phyloP scores from a whole-genome alignment of 2,329 filamentous ascomycete genomes.

The Shiraia sp. region DNA sequence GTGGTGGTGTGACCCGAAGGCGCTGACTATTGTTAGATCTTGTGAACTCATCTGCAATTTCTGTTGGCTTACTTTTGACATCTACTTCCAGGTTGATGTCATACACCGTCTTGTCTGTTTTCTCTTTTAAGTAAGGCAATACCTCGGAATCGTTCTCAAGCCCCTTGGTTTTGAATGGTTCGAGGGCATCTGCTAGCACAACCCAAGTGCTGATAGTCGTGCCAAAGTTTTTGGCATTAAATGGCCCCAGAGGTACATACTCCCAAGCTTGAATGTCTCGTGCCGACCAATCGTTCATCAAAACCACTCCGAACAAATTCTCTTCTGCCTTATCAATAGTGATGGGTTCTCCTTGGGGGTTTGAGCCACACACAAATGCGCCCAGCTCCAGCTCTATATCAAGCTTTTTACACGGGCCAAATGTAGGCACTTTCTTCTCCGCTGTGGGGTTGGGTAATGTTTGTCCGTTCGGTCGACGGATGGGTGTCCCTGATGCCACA shows the following conservation, averaged over 20 bases:
- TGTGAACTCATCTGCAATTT: background rate
- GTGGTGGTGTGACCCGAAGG: constrained; percentile 58
- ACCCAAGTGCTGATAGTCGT: constrained; percentile 81
- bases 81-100: constrained; percentile 73
- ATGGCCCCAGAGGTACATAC: constrained; percentile 79
- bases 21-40: constrained; percentile 33
- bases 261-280: constrained; percentile 84
- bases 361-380: constrained; percentile 70
- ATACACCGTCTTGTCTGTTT: constrained; percentile 62
- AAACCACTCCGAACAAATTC: constrained; percentile 75
- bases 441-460: constrained; percentile 67
- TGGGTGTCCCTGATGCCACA: constrained; percentile 72
- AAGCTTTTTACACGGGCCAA: constrained; percentile 66
- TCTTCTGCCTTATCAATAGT: constrained; percentile 67
- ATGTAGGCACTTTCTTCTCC: constrained; percentile 64
- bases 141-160: constrained; percentile 60
- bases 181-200: constrained; percentile 74
- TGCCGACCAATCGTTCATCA: constrained; percentile 88
- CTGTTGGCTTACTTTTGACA: constrained; percentile 51
- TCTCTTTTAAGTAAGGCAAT: constrained; percentile 68
- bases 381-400: constrained; percentile 83
- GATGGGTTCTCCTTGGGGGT: constrained; percentile 67
- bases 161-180: constrained; percentile 64
- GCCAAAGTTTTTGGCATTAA: constrained; percentile 83
- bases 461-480: constrained; percentile 76